Conservation (phyloP, 345 rosid genomes). For the Salix brachista region DNA sequence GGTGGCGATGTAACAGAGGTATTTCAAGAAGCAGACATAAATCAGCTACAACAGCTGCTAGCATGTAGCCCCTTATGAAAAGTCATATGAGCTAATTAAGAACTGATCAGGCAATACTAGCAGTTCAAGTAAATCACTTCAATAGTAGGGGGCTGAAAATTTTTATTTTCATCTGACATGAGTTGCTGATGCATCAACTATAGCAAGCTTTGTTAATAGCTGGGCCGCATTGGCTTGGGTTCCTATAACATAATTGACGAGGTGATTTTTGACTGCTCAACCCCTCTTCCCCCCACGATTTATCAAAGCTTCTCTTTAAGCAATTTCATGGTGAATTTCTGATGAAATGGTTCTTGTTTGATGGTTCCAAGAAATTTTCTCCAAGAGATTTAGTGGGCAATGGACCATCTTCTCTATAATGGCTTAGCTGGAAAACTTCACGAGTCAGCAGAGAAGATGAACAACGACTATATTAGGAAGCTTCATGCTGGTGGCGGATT, state of each 20-base stretch:
- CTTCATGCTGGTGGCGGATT: too few species aligned
- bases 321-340: background rate
- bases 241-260: background rate
- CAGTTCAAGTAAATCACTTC: conserved; percentile 16
- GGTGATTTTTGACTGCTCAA: conserved; percentile 17
- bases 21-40: background rate
- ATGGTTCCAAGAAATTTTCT: conserved; percentile 7
- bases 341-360: conserved; percentile 22
- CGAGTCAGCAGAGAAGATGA: too few species aligned
- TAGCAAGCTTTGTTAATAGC: background rate
- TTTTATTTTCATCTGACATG: conserved; percentile 16
- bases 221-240: conserved; percentile 11
- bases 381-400: conserved; percentile 8
- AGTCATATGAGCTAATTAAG: background rate
- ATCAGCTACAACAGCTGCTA: background rate
- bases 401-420: background rate
- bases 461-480: too few species aligned
- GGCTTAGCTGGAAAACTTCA: too few species aligned
- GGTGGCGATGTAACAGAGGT: conserved; percentile 1
- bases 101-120: background rate
- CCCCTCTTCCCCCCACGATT: conserved; percentile 24
- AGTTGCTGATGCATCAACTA: conserved; percentile 11
- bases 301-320: background rate
- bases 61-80: background rate
- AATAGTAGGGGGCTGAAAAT: conserved; percentile 19